Evolutionary conservation across 192 early-diverging fungal species (phyloP), one percentile per base, ranked within the genome.

Genomic region (Coemansia sp.): DNA sequence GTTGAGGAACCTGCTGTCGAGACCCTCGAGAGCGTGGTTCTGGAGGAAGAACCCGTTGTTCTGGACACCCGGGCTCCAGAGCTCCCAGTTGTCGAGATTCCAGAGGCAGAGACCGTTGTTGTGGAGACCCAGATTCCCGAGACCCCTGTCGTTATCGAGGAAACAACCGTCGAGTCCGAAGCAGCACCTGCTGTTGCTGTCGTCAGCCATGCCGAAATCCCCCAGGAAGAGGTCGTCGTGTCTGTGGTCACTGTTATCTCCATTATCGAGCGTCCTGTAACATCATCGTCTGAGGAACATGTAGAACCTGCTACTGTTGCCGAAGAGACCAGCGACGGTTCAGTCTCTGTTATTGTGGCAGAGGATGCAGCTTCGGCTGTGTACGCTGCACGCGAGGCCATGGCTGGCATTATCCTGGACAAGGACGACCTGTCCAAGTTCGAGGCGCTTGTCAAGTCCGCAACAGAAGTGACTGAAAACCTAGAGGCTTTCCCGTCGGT

Each of bases 291-390:
- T 0, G 40, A 27, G 19, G 29, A 23, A 37, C 47, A 38, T 11
- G 14, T 31, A 20, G 45, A 48, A 14, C 50, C 40, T 10, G 33
- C 10, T 42, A 36, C 25, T 10, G 33, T n/a, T 42, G 45, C 25
- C 9, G 25, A 27, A 38, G 50, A 60, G 25, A 48, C 45, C 9
- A 48, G 45, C 22, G 45, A 22, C 2, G 8, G 14, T 22, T 11
- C 19, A 20, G 20, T 25, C 17, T 11, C 42, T 27, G 17, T 53
- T 3, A 8, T 61, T 22, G 27, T 31, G 19, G 70, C 76, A 7
- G 71, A 79, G n/a, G 60, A 73, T 5, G 77, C 77, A 15, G 77
- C 72, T 2, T 70, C 72, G n/a, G 44, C n/a, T 19, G 42, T 80
- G 27, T 69, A 69, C 41, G 68, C 70, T 33, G 77, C 62, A 0